Evolutionary conservation across 2,329 filamentous ascomycete species (phyloP), one percentile per base, ranked within the genome.

Genomic region (Microsporum audouinii): DNA sequence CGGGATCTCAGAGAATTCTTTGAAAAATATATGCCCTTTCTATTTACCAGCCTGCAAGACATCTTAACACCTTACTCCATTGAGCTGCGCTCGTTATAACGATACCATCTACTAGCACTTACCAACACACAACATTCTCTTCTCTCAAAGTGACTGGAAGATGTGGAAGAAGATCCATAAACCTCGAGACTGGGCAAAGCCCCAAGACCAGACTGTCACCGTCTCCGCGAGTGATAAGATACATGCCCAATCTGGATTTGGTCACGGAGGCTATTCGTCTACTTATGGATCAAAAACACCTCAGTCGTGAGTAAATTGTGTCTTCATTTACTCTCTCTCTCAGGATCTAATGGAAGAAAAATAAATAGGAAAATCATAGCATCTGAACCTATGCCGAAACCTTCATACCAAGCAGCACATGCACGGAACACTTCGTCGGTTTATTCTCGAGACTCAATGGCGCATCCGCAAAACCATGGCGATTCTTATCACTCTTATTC

Each of bases 341-440:
- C 14, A 51, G 45, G 7, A 29, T 14, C 27, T n/a, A 51, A 29
- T 51, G 3, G 36, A 49, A 33, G n/a, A 17, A 34, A 57, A 4
- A n/a, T 4, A n/a, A 41, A 57, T 31, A 57, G 55, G 17, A 39
- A 41, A 29, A 6, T 34, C 23, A 41, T 43, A 34, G 31, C 14
- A 43, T 17, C 55, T 31, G 51, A 55, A 34, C 55, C 27, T 41
- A 34, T 61, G 8, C 55, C 57, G 39, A 60, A 14, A 43, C 38
- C 36, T 43, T 58, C 39, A 41, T 14, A 33, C 56, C 36, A n/a
- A 27, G 10, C 39, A 31, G 56, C 56, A 29, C 56, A 58, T 12
- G 43, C 47, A 14, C 60, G 59, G 34, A 57, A 57, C 36, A 5
- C 63, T 23, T 62, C 63, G 3, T 62, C 63, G 8, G 53, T 62